Evolutionary conservation across 306 rosid genomes (phyloP).

Genomic region (Vigna angularis): DNA sequence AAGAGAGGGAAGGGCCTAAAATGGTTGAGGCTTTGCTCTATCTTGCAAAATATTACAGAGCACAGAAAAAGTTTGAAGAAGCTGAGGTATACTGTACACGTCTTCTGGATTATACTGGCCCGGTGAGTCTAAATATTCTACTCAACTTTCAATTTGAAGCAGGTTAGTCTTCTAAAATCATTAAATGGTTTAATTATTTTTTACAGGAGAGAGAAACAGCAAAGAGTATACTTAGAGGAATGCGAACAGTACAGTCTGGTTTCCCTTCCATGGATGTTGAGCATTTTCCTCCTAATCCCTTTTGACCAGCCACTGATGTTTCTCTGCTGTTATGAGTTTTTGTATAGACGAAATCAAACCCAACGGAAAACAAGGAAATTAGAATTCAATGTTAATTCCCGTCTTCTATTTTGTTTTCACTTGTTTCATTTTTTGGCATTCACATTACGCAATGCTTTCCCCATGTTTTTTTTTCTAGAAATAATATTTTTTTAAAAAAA

Average conservation of each 20-base stretch:
- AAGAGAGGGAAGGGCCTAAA: constrained; percentile 97
- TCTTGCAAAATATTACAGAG: constrained; percentile 75
- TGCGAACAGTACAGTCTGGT: constrained; percentile 72
- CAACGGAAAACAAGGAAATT: not conserved
- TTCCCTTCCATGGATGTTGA: constrained; percentile 81
- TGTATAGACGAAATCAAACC: not conserved
- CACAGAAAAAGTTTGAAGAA: constrained; percentile 73
- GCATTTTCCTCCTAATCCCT: constrained; percentile 70
- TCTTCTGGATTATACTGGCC: constrained; percentile 93
- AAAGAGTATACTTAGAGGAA: constrained; percentile 84
- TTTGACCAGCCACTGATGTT: not conserved
- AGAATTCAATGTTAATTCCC: not conserved
- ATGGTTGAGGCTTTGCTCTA: constrained; percentile 87
- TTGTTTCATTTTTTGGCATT: not conserved
- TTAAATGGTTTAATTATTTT: constrained; percentile 28
- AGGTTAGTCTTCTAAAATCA: not conserved
- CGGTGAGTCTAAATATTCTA: constrained; percentile 63
- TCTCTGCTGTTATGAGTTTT: constrained; percentile 35
- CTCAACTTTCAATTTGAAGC: constrained; percentile 29
- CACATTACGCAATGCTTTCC: not conserved
- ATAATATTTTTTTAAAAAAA: too few species aligned
- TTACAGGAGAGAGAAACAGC: constrained; percentile 96
- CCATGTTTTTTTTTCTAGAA: too few species aligned
- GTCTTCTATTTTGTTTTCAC: not conserved
- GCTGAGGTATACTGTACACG: constrained; percentile 96